Conservation (phyloP, 202 grass and related monocot species). For the Panicum hallii region DNA sequence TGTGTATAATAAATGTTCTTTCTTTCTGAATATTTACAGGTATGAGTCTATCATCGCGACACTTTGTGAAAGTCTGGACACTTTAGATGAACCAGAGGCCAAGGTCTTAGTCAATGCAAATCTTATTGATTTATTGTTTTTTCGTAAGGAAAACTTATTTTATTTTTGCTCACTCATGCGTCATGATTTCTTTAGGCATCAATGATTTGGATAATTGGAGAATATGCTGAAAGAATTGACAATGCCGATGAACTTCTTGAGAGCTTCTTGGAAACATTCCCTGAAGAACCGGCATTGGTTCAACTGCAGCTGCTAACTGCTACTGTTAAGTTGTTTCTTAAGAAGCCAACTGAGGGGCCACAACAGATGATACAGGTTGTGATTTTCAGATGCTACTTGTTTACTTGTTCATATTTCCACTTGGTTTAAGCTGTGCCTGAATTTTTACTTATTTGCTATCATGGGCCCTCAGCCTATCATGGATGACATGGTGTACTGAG, state of each 20-base stretch:
- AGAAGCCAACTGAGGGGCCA: conserved; percentile 95
- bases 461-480: conserved; percentile 2
- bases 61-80: conserved; percentile 95
- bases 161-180: conserved; percentile 32
- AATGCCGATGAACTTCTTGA: conserved; percentile 99
- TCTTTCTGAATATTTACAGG: conserved; percentile 55
- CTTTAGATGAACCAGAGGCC: conserved; percentile 97
- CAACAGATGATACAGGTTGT: conserved; percentile 99
- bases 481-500: conserved; percentile 15
- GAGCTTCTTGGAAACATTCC: conserved; percentile 98
- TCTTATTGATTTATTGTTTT: conserved; percentile 30
- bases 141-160: not conserved
- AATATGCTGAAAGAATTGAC: conserved; percentile 99
- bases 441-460: conserved; percentile 19
- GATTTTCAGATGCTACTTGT: conserved; percentile 23
- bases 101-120: conserved; percentile 62
- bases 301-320: conserved; percentile 96
- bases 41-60: conserved; percentile 99
- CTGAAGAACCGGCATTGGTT: conserved; percentile 95
- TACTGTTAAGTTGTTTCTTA: conserved; percentile 99
- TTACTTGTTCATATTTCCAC: conserved; percentile 22
- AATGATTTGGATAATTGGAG: conserved; percentile 99
- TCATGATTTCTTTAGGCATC: conserved; percentile 71
- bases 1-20: conserved; percentile 19
- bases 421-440: conserved; percentile 21